Evolutionary conservation across 2,329 filamentous ascomycete genomes (phyloP).

Genomic region (Sporothrix brunneoviolacea): DNA sequence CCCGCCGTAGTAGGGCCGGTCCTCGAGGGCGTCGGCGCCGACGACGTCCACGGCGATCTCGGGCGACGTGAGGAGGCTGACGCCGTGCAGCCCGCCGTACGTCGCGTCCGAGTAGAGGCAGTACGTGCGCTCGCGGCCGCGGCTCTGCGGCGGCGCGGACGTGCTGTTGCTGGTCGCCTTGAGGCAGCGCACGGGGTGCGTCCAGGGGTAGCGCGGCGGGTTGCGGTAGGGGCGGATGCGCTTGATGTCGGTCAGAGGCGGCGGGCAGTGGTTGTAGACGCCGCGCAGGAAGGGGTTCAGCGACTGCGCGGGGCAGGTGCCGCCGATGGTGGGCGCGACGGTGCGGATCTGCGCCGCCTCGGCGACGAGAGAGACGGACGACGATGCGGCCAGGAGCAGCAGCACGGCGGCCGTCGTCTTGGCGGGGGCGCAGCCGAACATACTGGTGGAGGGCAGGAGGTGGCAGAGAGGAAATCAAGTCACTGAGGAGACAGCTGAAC

Average conservation of each 20-base stretch:
- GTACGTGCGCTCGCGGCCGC: slow-evolving; percentile 10
- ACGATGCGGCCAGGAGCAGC: not conserved
- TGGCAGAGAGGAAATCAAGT: too few relatives aligned
- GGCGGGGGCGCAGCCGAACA: too few relatives aligned
- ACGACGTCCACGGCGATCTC: slow-evolving; percentile 20
- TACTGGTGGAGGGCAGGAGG: too few relatives aligned
- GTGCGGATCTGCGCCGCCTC: not conserved
- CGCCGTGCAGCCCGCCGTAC: slow-evolving; percentile 18
- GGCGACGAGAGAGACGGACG: not conserved
- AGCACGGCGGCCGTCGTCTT: not conserved
- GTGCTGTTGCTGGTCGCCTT: not conserved
- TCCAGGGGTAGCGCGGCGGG: slow-evolving; percentile 13
- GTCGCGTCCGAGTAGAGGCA: slow-evolving; percentile 20
- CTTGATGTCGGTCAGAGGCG: slow-evolving; percentile 8
- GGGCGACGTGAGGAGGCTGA: slow-evolving; percentile 19
- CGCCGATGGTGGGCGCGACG: slow-evolving; percentile 1
- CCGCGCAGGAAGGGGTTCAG: slow-evolving; percentile 9
- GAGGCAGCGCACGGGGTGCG: slow-evolving; percentile 14
- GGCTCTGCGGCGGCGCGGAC: not conserved
- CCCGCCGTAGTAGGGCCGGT: slow-evolving; percentile 17
- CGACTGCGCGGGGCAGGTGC: not conserved
- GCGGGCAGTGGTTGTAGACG: slow-evolving; percentile 8
- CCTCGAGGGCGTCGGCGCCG: slow-evolving; percentile 18
- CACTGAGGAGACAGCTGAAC: not conserved
- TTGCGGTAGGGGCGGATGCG: slow-evolving; percentile 3